phyloP scores from a whole-genome alignment of 352 stramenopile species.

The Globisporangium spinosum region DNA sequence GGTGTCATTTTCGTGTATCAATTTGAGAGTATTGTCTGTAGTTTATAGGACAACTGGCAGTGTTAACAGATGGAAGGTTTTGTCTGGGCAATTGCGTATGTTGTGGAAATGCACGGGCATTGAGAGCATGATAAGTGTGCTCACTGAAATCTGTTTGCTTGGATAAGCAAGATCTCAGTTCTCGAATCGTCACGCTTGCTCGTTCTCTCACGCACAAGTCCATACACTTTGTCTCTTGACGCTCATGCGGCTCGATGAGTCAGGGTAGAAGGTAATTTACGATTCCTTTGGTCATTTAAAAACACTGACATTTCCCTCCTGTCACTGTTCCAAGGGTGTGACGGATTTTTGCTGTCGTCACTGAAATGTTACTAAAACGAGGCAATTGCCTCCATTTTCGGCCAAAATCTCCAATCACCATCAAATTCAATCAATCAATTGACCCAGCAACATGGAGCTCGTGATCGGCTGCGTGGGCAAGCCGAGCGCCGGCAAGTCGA shows the following conservation, averaged over 20 bases:
- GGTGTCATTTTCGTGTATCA: neutral
- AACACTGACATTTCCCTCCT: neutral
- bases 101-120: no score
- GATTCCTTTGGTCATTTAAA: neutral
- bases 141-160: neutral
- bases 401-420: conserved; percentile 4
- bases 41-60: neutral
- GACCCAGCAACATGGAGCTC: conserved; percentile 54
- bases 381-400: neutral
- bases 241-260: neutral
- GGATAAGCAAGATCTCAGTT: neutral
- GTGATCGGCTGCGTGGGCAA: conserved; percentile 89
- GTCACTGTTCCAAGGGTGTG: neutral
- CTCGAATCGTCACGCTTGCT: neutral
- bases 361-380: conserved; percentile 11
- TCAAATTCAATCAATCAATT: neutral
- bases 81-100: neutral
- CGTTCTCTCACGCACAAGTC: neutral
- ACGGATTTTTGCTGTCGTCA: neutral
- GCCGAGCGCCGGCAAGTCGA: conserved; percentile 86
- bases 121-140: neutral
- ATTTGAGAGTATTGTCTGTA: conserved; percentile 4
- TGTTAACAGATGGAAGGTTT: neutral
- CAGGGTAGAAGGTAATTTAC: neutral
- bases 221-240: neutral